Base-by-base conservation (phyloP, 768 basidiomycete species). In the Tephrocybe rancida region DNA sequence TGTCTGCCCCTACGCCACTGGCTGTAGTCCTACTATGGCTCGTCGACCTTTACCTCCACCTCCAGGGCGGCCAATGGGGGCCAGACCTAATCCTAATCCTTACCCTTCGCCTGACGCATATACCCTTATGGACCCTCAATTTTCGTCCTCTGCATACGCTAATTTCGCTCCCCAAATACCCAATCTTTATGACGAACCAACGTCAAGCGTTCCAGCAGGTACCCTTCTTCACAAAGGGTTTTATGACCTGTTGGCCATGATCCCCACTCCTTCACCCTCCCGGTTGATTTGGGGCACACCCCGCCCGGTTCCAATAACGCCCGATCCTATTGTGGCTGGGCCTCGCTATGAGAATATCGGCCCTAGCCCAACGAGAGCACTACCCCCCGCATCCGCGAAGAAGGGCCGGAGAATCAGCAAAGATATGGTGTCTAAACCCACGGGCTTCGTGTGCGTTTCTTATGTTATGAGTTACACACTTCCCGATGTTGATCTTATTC, bases 141-240 rank as follows among this genome's bases (percentile, higher is more conserved):
- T 67, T 55, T 65, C 70, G 19, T 69, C 73, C 24, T 71, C 75
- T 70, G 58, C 78, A 18, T 78, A 74, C 61, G 75, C 80, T 39
- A 72, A 71, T 44, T 69, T 67, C 50, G 43, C 62, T 61, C 61
- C 75, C 46, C 72, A 69, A 49, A 69, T 73, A 32, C 71, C 73
- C 58, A 66, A 71, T 61, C 56, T 69, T 27, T 71, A 73, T 61
- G 71, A 81, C 62, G 73, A 75, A 52, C 71, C 73, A 29, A 62
- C 73, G n/a, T 76, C 76, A 27, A 75, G 80, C 52, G 70, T 87
- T 58, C 84, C 84, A 48, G 80, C 78, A 13, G 89, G 87, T 24
- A 89, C 89, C 6, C 73, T 92, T 48, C 74, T 93, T 34, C 91
- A 94, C 80, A 88, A 90, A 59, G 92, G 90, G n/a, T 92, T 92